A percentile compares a stretch with the other conserved stretches of the same genome.
Evolutionary conservation across 495 filamentous ascomycete species (phyloP).

Genomic region (Aspergillus homomorphus): DNA sequence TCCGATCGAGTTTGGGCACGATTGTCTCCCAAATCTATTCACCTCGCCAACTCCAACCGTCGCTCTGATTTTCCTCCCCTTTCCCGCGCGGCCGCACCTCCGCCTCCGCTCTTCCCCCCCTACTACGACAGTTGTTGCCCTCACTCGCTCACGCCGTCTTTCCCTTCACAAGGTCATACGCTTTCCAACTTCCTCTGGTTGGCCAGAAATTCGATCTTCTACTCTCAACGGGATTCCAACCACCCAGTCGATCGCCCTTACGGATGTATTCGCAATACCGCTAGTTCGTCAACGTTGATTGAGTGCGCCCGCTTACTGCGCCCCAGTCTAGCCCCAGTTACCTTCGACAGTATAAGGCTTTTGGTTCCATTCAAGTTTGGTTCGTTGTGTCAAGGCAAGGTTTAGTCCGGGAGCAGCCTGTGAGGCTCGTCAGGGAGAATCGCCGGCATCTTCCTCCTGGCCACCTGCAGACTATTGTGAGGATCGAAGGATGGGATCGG

Average conservation of each 20-base stretch:
- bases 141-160: slow-evolving; percentile 3
- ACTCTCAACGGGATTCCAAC: not conserved
- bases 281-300: not conserved
- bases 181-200: not conserved
- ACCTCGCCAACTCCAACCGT: slow-evolving; percentile 3
- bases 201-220: not conserved
- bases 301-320: not conserved
- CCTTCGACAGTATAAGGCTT: not conserved
- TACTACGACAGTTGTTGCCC: slow-evolving; percentile 12
- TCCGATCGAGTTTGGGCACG: not conserved
- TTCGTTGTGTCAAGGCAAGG: not conserved
- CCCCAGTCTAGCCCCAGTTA: not conserved
- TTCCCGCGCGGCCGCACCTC: slow-evolving; percentile 16
- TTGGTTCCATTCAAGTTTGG: not conserved
- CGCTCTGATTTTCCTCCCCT: slow-evolving; percentile 19
- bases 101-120: slow-evolving; percentile 15
- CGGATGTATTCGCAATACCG: not conserved
- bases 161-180: not conserved
- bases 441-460: slow-evolving; percentile 11
- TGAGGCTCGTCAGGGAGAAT: slow-evolving; percentile 10
- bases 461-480: slow-evolving; percentile 4
- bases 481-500: slow-evolving; percentile 40
- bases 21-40: slow-evolving; percentile 4
- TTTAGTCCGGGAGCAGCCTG: slow-evolving; percentile 4
- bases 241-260: slow-evolving; percentile 3